Evolutionary conservation across 2,329 filamentous ascomycete genomes (phyloP).

Genomic region (Hypoxylon sp.): DNA sequence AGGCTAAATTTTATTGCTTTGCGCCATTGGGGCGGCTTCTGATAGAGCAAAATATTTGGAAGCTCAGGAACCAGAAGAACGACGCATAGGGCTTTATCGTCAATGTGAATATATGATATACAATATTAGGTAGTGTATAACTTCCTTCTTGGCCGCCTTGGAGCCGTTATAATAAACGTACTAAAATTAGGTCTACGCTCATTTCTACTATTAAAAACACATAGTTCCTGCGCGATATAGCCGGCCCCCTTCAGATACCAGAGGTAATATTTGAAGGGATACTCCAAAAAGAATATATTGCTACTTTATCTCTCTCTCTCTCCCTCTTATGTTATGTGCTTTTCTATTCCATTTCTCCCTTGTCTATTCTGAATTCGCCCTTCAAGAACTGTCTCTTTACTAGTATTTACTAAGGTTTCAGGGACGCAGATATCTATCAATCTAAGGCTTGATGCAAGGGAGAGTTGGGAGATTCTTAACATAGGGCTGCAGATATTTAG

Average conservation of each 20-base stretch:
- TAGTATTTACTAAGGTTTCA: neutral
- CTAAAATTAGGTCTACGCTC: conserved; percentile 13
- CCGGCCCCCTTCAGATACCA: neutral
- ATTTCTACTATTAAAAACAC: neutral
- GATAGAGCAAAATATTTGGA: conserved; percentile 21
- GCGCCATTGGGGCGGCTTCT: conserved; percentile 33
- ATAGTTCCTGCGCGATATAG: neutral
- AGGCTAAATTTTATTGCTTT: conserved; percentile 41
- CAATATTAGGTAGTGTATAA: conserved; percentile 21
- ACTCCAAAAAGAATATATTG: neutral
- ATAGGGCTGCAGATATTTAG: conserved; percentile 5
- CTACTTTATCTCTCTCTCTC: neutral
- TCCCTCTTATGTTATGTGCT: neutral
- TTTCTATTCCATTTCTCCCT: neutral
- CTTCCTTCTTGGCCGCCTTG: conserved; percentile 9
- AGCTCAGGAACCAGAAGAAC: conserved; percentile 4
- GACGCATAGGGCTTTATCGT: neutral
- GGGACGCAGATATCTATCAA: neutral
- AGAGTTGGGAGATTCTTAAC: neutral
- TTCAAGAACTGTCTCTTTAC: neutral
- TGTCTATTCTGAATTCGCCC: neutral
- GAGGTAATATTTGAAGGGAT: conserved; percentile 5
- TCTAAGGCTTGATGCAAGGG: neutral
- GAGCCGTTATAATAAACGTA: neutral
- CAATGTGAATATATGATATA: conserved; percentile 25